Evolutionary conservation across 2,329 filamentous ascomycete species (phyloP).

Genomic region (Diaporthe eres): DNA sequence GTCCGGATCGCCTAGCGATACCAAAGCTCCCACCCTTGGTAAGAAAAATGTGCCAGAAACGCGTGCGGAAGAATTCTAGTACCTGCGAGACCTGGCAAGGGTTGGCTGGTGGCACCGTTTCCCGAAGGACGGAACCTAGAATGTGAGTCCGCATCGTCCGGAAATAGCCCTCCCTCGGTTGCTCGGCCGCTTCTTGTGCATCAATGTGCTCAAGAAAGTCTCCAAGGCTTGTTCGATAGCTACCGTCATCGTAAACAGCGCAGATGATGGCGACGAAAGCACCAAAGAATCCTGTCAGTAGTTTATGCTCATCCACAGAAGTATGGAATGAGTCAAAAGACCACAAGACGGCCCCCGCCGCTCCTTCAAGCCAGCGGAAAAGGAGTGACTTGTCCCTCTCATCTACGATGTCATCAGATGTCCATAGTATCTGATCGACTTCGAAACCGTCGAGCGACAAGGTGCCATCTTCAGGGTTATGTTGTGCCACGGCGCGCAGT

Average conservation of each 20-base stretch:
- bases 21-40: background rate
- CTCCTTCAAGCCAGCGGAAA: too few species aligned
- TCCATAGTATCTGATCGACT: too few species aligned
- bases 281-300: background rate
- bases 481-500: too few species aligned
- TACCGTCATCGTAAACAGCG: background rate
- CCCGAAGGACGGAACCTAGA: background rate
- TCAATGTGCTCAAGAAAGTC: background rate
- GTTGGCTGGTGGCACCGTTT: background rate
- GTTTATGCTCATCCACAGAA: too few species aligned
- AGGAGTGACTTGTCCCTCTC: too few species aligned
- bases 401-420: too few species aligned
- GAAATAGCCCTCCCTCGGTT: background rate
- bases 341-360: too few species aligned
- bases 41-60: background rate
- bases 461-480: too few species aligned
- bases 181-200: background rate
- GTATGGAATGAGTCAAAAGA: too few species aligned
- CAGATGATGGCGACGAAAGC: background rate
- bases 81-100: background rate
- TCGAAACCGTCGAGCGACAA: too few species aligned
- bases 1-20: background rate
- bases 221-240: background rate
- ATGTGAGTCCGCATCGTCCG: background rate
- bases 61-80: background rate